Percentiles rank a stretch among this genome's conserved stretches.
Evolutionary conservation across 371 early-diverging fungal genomes (phyloP).

Genomic region (Choanephora cucurbitarum): DNA sequence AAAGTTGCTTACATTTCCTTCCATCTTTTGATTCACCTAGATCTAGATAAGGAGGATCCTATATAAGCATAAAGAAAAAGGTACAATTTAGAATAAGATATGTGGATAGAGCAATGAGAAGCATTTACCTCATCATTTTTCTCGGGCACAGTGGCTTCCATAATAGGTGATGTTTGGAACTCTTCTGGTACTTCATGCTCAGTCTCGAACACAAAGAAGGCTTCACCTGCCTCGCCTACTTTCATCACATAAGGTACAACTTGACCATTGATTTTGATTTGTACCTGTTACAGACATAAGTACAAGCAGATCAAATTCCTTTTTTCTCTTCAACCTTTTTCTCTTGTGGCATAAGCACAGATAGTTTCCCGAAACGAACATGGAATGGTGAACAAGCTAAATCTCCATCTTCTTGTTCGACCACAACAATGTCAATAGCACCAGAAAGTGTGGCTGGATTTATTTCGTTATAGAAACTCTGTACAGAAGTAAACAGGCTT

Average conservation of each 20-base stretch:
- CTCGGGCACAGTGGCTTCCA: constrained; percentile 54
- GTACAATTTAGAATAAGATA: too few relatives aligned
- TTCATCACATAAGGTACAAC: constrained; percentile 87
- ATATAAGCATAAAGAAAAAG: too few relatives aligned
- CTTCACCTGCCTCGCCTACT: constrained; percentile 98
- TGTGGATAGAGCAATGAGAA: too few relatives aligned
- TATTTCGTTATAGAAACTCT: constrained; percentile 94
- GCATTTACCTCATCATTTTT: constrained; percentile 39
- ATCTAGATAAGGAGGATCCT: constrained; percentile 52
- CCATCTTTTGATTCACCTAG: constrained; percentile 39
- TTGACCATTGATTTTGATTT: constrained; percentile 88
- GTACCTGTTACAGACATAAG: constrained; percentile 60
- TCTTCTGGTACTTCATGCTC: constrained; percentile 86
- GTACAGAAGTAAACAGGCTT: constrained; percentile 71
- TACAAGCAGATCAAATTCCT: neutral
- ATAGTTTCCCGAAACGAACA: constrained; percentile 98
- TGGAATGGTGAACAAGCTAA: constrained; percentile 96
- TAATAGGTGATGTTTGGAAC: constrained; percentile 89
- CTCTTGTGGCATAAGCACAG: constrained; percentile 85
- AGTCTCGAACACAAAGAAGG: constrained; percentile 95
- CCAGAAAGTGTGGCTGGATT: constrained; percentile 98
- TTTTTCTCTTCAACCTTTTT: constrained; percentile 65
- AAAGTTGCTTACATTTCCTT: neutral
- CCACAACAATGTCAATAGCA: constrained; percentile 98
- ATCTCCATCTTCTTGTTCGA: constrained; percentile 80